Evolutionary conservation across 192 early-diverging fungal genomes (phyloP).

Genomic region (Irineochytrium annulatum): DNA sequence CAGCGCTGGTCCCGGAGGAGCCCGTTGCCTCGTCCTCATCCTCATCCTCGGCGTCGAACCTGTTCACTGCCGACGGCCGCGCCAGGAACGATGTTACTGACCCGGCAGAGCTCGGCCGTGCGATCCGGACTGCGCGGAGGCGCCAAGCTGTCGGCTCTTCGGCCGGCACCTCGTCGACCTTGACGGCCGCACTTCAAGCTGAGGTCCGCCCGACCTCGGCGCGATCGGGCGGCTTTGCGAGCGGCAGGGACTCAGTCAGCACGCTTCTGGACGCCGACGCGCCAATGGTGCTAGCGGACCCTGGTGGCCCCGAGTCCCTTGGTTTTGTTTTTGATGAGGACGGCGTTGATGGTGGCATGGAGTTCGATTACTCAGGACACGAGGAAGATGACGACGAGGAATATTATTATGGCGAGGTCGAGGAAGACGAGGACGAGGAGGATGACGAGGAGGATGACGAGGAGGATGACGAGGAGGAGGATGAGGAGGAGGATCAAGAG

Average conservation of each 20-base stretch:
- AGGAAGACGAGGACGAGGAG: neutral
- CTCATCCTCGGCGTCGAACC: too few relatives aligned
- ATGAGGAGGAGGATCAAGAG: neutral
- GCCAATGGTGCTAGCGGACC: neutral
- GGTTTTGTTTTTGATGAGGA: neutral
- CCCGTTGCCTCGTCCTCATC: too few relatives aligned
- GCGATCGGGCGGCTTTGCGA: neutral
- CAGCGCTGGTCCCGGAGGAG: too few relatives aligned
- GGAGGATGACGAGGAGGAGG: neutral
- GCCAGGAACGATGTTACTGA: too few relatives aligned
- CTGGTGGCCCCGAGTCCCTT: neutral
- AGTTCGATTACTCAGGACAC: neutral
- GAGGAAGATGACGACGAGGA: neutral
- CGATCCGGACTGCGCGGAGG: too few relatives aligned
- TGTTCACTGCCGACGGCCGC: too few relatives aligned
- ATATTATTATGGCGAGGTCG: neutral
- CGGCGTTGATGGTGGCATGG: neutral
- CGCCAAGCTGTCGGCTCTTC: too few relatives aligned
- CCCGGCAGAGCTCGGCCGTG: too few relatives aligned
- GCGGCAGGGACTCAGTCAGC: neutral
- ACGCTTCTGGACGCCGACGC: neutral
- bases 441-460: neutral
- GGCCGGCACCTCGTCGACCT: too few relatives aligned
- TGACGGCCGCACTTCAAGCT: too few relatives aligned
- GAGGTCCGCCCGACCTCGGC: too few relatives aligned